Evolutionary conservation across 495 filamentous ascomycete genomes (phyloP).

Genomic region (Jackrogersella minutella): DNA sequence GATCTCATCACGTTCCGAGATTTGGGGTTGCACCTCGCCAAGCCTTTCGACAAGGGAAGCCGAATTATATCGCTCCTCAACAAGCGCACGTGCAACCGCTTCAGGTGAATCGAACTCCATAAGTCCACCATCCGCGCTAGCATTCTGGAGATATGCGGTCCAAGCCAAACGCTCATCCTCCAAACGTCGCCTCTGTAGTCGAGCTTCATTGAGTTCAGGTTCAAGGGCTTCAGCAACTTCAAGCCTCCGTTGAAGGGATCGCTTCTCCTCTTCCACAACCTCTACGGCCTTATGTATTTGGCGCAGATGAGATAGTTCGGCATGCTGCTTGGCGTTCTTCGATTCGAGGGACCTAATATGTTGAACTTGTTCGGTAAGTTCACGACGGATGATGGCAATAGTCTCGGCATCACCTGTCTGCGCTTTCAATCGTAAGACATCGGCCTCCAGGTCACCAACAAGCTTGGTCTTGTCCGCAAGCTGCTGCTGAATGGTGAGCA

Average conservation of each 20-base stretch:
- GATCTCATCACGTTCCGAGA: constrained; percentile 78
- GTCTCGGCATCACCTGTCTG: constrained; percentile 87
- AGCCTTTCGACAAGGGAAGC: constrained; percentile 78
- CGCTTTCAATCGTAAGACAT: constrained; percentile 81
- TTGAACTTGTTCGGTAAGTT: constrained; percentile 84
- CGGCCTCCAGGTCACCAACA: constrained; percentile 76
- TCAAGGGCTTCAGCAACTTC: constrained; percentile 77
- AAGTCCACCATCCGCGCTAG: constrained; percentile 60
- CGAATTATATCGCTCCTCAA: constrained; percentile 82
- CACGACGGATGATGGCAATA: constrained; percentile 79
- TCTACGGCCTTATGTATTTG: constrained; percentile 84
- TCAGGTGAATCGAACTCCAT: constrained; percentile 88
- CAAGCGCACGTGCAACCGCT: constrained; percentile 81
- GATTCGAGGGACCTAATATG: constrained; percentile 87
- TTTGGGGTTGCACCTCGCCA: constrained; percentile 79
- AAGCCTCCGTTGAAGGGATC: constrained; percentile 77
- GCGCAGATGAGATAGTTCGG: constrained; percentile 80
- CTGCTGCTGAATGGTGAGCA: constrained; percentile 72
- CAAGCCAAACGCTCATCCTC: constrained; percentile 89
- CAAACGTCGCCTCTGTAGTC: constrained; percentile 82
- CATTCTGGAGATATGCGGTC: constrained; percentile 82
- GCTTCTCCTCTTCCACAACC: constrained; percentile 96
- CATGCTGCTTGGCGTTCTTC: constrained; percentile 77
- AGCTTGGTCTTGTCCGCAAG: constrained; percentile 73
- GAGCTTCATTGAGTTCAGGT: constrained; percentile 76